phyloP scores from a whole-genome alignment of 345 rosid genomes.

The Salix brachista region DNA sequence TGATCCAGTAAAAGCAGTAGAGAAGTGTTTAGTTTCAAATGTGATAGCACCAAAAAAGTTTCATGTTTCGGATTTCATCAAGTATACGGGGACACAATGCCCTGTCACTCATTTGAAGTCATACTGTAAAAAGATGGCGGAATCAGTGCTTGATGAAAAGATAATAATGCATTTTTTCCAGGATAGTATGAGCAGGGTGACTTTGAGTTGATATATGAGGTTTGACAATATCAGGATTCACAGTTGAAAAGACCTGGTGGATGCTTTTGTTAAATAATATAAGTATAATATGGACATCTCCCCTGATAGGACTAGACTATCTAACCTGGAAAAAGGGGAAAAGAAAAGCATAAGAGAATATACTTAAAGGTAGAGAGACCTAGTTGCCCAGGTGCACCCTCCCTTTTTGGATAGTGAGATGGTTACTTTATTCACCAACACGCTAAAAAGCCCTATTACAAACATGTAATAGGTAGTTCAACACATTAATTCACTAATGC shows the following conservation, averaged over 20 bases:
- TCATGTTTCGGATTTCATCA: rapidly evolving
- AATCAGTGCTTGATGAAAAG: no score
- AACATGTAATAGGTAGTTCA: no score
- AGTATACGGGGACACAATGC: background rate
- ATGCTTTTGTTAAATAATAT: background rate
- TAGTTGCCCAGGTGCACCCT: background rate
- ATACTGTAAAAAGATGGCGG: rapidly evolving
- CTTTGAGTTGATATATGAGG: no score
- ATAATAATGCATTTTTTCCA: no score
- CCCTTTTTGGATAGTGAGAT: no score
- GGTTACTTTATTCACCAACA: no score
- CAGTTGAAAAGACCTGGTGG: background rate
- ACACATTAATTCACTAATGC: no score
- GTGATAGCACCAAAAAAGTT: no score
- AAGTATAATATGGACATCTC: no score
- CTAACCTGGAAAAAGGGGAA: rapidly evolving
- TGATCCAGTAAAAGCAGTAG: rapidly evolving
- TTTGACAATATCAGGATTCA: rapidly evolving
- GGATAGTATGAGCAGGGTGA: rapidly evolving
- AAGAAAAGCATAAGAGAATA: background rate
- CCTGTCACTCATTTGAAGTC: background rate
- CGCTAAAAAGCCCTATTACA: no score
- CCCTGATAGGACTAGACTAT: no score
- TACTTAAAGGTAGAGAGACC: background rate
- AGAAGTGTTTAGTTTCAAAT: no score